Percentiles rank a stretch among this genome's conserved stretches.
Conservation (phyloP, 2,329 filamentous ascomycete genomes). For the Colletotrichum sansevieriae region DNA sequence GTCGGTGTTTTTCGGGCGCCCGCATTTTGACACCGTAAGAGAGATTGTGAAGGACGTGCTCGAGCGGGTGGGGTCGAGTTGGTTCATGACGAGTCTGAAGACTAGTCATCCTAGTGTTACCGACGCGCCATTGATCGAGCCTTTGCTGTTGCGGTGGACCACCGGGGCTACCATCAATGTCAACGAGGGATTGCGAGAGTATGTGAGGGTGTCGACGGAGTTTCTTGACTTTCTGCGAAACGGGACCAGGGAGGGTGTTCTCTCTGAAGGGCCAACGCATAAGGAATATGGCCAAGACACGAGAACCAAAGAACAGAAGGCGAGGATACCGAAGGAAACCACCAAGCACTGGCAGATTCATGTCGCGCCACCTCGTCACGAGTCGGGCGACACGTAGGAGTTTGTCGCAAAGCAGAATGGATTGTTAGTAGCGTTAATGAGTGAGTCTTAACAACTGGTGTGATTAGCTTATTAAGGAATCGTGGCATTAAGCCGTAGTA, state of each 20-base stretch:
- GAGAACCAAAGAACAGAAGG: conserved; percentile 51
- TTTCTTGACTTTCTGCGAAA: conserved; percentile 65
- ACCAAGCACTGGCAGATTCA: conserved; percentile 59
- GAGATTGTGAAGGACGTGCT: conserved; percentile 59
- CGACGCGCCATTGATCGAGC: conserved; percentile 75
- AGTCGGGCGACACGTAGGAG: neutral
- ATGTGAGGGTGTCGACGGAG: conserved; percentile 69
- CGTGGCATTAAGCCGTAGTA: too few species aligned
- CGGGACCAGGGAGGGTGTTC: conserved; percentile 59
- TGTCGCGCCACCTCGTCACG: conserved; percentile 45
- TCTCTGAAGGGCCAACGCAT: conserved; percentile 63
- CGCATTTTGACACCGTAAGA: conserved; percentile 74
- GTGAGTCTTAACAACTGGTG: too few species aligned
- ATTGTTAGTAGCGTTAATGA: too few species aligned
- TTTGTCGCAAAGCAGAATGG: neutral
- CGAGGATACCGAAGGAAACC: conserved; percentile 50
- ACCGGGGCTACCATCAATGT: conserved; percentile 72
- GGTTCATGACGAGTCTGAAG: conserved; percentile 68
- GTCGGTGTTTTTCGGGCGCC: conserved; percentile 71
- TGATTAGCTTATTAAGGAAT: too few species aligned
- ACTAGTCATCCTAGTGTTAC: conserved; percentile 75
- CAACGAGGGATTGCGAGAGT: conserved; percentile 68
- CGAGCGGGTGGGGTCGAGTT: conserved; percentile 57
- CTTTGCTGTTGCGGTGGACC: conserved; percentile 69
- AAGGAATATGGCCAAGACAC: conserved; percentile 54